Evolutionary conservation across 441 rosid genomes (phyloP).

Genomic region (Codiaeum variegatum): DNA sequence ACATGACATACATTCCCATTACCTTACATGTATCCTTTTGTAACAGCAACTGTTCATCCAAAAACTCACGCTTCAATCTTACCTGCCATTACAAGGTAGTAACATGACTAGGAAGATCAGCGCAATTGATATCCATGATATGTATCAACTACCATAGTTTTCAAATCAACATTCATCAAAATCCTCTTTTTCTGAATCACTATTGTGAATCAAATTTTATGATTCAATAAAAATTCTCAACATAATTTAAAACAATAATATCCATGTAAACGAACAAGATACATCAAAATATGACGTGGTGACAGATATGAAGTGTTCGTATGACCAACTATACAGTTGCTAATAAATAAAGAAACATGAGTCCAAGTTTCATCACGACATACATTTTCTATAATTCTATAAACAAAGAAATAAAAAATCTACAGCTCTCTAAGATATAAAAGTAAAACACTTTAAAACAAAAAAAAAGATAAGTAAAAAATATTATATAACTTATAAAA

Average conservation of each 20-base stretch:
- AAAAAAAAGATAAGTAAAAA: too few relatives aligned
- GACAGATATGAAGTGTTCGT: background rate
- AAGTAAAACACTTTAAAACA: too few relatives aligned
- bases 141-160: background rate
- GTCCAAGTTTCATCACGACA: too few relatives aligned
- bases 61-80: slow-evolving; percentile 81
- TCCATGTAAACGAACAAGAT: background rate
- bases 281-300: background rate
- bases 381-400: too few relatives aligned
- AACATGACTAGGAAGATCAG: background rate
- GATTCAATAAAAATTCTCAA: background rate
- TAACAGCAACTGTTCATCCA: slow-evolving; percentile 53
- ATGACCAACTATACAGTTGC: background rate
- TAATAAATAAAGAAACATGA: background rate
- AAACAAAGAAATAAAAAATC: too few relatives aligned
- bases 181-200: background rate
- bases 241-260: background rate
- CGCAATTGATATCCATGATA: background rate
- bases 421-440: background rate
- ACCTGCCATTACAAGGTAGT: slow-evolving; percentile 45
- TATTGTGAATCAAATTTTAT: background rate
- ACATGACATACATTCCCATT: slow-evolving; percentile 23
- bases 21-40: slow-evolving; percentile 53
- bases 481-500: background rate
- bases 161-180: background rate